Conservation (phyloP, 2,329 filamentous ascomycete genomes). For the Emydomyces testavorans region DNA sequence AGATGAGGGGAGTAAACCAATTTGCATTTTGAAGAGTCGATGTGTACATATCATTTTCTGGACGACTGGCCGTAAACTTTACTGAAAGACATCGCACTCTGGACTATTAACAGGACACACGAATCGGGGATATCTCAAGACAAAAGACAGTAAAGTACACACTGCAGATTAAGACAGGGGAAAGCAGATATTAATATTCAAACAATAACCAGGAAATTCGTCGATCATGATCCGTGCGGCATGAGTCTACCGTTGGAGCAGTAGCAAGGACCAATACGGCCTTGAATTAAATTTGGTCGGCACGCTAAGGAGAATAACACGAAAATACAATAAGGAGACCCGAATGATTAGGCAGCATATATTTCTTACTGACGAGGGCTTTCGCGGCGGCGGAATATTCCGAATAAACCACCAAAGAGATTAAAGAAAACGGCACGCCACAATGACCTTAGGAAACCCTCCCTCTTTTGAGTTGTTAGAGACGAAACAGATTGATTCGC, state of each 20-base stretch:
- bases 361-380: slow-evolving; percentile 23
- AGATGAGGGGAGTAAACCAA: slow-evolving; percentile 1
- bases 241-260: not conserved
- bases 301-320: too few species aligned
- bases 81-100: slow-evolving; percentile 4
- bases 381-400: slow-evolving; percentile 30
- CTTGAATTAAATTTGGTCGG: too few species aligned
- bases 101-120: slow-evolving; percentile 3
- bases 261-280: not conserved
- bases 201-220: slow-evolving; percentile 4
- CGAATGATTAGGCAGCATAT: not conserved
- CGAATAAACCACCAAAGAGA: slow-evolving; percentile 32
- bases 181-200: not conserved
- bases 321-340: not conserved
- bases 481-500: slow-evolving; percentile 31
- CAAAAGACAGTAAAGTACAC: slow-evolving; percentile 8
- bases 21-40: not conserved
- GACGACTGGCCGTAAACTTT: slow-evolving; percentile 2
- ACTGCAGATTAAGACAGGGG: not conserved
- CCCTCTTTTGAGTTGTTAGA: slow-evolving; percentile 26
- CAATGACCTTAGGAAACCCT: slow-evolving; percentile 33
- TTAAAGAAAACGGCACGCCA: slow-evolving; percentile 32
- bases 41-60: slow-evolving; percentile 6
- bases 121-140: slow-evolving; percentile 8
- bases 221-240: slow-evolving; percentile 1